Base-by-base conservation (phyloP, 768 basidiomycete species). In the Mycena haematopus region DNA sequence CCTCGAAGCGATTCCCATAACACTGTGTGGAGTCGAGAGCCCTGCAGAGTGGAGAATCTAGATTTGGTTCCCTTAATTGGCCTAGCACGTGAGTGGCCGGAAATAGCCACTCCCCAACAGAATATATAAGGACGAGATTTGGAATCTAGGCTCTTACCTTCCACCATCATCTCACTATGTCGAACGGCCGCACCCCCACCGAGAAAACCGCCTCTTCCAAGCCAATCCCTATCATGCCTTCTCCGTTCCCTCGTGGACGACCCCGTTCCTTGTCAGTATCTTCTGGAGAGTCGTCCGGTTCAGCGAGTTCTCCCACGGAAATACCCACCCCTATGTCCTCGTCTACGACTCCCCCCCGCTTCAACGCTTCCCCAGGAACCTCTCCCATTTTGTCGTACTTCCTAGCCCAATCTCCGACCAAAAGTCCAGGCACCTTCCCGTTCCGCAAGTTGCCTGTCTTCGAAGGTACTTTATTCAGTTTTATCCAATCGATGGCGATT, bases 301-400 rank as follows among this genome's bases (percentile, higher is more conserved):
- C 86, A 1, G 75, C 84, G 46, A 80, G 79, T 59, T 84, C 88
- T 1, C 78, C 84, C 14, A 80, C 81, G 2, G 82, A 84, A 42
- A 73, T 83, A 22, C 77, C 77, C 42, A 86, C 86, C 3, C 88
- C 87, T 24, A 71, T 78, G 49, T 81, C 84, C 27, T 71, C 77
- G n/a, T 78, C 79, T 11, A 65, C 76, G 2, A 66, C 72, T 13
- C 75, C 78, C 2, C 78, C 83, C 3, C 79, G 79, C 47, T 69
- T 86, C 50, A 76, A 80, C 8, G n/a, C 47, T 6, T 86, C 87
- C 5, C 84, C 89, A 7, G 82, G 84, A 8, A 81, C 80, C 6
- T 91, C 91, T 4, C 91, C 91, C 49, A 88, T 92, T 56, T 75
- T 92, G 52, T 85, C 85, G 58, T 87, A 89, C 72, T 88, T 90